Evolutionary conservation across 2,329 filamentous ascomycete genomes (phyloP).

Genomic region (Diplodia mutila): DNA sequence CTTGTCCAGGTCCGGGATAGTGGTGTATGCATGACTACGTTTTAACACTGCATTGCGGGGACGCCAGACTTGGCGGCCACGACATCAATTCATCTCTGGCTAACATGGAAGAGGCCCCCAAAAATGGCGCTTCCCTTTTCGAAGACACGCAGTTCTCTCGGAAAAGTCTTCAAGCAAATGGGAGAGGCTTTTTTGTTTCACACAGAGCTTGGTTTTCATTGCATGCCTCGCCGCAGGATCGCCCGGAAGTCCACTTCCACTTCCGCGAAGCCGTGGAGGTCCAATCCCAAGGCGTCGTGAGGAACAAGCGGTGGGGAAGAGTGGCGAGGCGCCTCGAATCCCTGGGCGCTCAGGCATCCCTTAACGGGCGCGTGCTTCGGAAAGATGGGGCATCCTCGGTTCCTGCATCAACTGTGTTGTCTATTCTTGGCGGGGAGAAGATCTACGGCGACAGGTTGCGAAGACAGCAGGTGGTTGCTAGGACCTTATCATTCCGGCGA

Average conservation of each 20-base stretch:
- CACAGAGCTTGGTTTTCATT: neutral
- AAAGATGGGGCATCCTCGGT: conserved; percentile 17
- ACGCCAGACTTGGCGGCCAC: neutral
- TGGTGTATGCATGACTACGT: neutral
- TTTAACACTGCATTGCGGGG: neutral
- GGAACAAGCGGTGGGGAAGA: neutral
- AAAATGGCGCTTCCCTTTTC: neutral
- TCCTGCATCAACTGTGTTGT: neutral
- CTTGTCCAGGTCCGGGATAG: neutral
- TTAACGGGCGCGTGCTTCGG: neutral
- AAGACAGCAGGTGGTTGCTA: neutral
- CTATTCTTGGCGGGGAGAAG: neutral
- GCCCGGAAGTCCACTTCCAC: neutral
- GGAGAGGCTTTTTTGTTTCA: neutral
- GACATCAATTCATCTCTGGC: neutral
- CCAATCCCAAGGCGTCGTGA: neutral
- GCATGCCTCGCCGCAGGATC: neutral
- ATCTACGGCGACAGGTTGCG: neutral
- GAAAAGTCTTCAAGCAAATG: neutral
- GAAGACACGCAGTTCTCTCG: neutral
- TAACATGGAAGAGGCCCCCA: no score
- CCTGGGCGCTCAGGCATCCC: neutral
- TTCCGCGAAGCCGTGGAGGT: neutral
- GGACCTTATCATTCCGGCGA: neutral
- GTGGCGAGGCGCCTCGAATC: neutral